Conservation (phyloP, 2,329 filamentous ascomycete genomes). For the Tetracladium maxilliforme region DNA sequence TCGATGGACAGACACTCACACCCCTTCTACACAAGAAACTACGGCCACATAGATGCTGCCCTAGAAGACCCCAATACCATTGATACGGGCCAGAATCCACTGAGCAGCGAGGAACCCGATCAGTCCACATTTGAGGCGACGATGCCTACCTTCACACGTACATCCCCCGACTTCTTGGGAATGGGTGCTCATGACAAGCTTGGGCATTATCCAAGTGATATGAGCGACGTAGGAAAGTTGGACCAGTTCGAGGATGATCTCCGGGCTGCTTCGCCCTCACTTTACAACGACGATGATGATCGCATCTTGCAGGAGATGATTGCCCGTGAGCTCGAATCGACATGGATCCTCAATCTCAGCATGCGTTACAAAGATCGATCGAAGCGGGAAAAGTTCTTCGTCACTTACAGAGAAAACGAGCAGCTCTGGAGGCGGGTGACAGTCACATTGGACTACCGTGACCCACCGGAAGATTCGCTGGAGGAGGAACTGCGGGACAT, state of each 20-base stretch:
- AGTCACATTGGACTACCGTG: constrained; percentile 82
- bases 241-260: constrained; percentile 9
- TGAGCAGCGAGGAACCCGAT: constrained; percentile 1
- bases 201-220: constrained; percentile 4
- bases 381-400: constrained; percentile 91
- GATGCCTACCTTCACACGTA: constrained; percentile 4
- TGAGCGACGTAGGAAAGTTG: constrained; percentile 9
- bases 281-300: constrained; percentile 9
- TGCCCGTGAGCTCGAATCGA: constrained; percentile 73
- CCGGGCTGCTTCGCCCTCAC: constrained; percentile 9
- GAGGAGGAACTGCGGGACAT: constrained; percentile 69
- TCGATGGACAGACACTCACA: constrained; percentile 52
- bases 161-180: constrained; percentile 14
- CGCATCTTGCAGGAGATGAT: constrained; percentile 35
- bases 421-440: constrained; percentile 78
- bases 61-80: too few species aligned
- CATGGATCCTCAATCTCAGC: constrained; percentile 93
- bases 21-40: too few species aligned
- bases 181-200: constrained; percentile 2
- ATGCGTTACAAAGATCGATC: constrained; percentile 96
- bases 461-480: constrained; percentile 65
- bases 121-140: not conserved
- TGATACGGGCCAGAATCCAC: too few species aligned
- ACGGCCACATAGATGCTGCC: too few species aligned
- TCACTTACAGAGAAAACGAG: constrained; percentile 76